Conservation (phyloP, 2,329 filamentous ascomycete species). For the Gaeumannomyces sp. region DNA sequence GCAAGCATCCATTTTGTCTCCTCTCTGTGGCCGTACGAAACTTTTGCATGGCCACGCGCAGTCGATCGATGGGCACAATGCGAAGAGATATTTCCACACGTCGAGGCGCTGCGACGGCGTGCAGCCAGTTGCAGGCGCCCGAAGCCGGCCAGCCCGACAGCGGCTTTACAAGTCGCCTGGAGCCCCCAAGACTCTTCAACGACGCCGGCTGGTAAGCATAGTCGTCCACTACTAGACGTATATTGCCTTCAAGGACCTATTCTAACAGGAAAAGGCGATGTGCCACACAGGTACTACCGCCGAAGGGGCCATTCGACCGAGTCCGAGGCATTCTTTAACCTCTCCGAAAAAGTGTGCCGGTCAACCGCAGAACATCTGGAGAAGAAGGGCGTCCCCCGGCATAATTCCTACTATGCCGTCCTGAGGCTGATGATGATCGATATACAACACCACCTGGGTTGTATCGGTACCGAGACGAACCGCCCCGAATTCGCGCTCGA, state of each 20-base stretch:
- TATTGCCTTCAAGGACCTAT: background rate
- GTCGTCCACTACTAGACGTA: background rate
- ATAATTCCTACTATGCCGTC: background rate
- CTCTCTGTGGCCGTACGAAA: background rate
- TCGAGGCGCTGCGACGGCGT: background rate
- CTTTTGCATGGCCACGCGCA: background rate
- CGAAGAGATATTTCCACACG: background rate
- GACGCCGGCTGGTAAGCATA: background rate
- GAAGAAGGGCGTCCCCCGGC: too few species aligned
- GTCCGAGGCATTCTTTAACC: background rate
- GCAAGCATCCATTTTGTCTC: background rate
- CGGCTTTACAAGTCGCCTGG: background rate
- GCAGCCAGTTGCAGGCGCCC: background rate
- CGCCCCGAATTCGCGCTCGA: background rate
- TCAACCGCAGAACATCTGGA: background rate
- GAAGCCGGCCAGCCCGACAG: background rate
- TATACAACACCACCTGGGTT: background rate
- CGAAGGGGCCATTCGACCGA: background rate
- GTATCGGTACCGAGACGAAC: slow-evolving; percentile 2
- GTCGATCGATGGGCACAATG: background rate
- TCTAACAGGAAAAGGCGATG: too few species aligned
- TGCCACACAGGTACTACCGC: background rate
- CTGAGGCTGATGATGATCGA: background rate
- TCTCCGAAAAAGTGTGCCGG: background rate
- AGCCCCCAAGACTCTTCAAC: background rate